A percentile compares a stretch with the other conserved stretches of the same genome.
These are phyloP conservation scores for Arthrinium phaeospermum DNA, from an alignment of 2,329 filamentous ascomycete genomes.

Conservation along the genomic window DNA sequence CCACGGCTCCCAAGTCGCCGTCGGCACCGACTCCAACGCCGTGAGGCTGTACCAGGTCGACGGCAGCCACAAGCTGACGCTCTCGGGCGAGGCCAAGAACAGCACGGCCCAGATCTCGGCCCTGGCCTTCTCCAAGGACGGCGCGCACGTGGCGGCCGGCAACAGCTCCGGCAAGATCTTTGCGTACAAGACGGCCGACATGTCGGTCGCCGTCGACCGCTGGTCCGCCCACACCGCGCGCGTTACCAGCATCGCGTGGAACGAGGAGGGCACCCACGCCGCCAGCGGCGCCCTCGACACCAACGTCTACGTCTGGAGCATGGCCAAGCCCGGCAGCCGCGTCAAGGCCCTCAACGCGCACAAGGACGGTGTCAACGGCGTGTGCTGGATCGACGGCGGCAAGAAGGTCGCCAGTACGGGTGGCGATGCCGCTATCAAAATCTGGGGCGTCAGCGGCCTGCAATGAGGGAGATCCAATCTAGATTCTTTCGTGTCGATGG, in stretches of 20 bases:
- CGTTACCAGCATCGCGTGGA: conserved; percentile 73
- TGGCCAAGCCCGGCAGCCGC: conserved; percentile 81
- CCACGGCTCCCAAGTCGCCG: conserved; percentile 69
- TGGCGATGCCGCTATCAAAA: conserved; percentile 88
- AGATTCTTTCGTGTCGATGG: neutral
- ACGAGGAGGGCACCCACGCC: conserved; percentile 75
- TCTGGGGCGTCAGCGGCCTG: conserved; percentile 74
- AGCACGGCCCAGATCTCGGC: conserved; percentile 76
- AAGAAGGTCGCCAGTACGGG: conserved; percentile 78
- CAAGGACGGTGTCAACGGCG: conserved; percentile 92
- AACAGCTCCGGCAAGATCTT: conserved; percentile 86
- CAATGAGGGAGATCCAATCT: conserved; percentile 47
- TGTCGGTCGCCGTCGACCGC: conserved; percentile 76
- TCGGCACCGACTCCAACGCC: conserved; percentile 76
- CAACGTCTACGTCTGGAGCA: conserved; percentile 90
- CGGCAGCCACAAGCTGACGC: conserved; percentile 60
- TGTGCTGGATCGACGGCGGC: conserved; percentile 75
- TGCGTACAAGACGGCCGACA: conserved; percentile 69
- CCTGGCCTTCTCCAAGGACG: conserved; percentile 82
- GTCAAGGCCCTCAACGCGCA: conserved; percentile 88
- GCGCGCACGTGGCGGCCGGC: conserved; percentile 80
- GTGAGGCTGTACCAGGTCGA: conserved; percentile 75
- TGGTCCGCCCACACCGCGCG: conserved; percentile 67
- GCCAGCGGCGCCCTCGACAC: conserved; percentile 89
- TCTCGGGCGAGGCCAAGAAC: conserved; percentile 65